Base-by-base conservation (phyloP, 2,329 filamentous ascomycete genomes). In the Xylariaceae sp. region DNA sequence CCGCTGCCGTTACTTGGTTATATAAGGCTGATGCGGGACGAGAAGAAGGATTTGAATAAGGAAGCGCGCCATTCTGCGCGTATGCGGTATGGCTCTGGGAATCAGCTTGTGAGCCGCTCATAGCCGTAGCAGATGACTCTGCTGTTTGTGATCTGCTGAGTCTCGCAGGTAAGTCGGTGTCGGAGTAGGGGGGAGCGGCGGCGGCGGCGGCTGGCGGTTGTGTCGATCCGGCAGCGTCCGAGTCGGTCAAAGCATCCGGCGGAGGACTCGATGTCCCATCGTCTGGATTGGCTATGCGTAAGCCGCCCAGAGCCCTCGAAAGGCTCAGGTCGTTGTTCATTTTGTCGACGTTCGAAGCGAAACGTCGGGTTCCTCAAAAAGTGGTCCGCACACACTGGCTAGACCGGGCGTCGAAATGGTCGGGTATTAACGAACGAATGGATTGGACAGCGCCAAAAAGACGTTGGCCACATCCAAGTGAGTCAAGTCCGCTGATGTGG, bases 271-370 rank as follows among this genome's bases (percentile, higher is more conserved):
- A 59, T 34, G 62, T 64, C 50, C 79, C 76, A 68, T 93, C 82
- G 69, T 96, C 90, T 41, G 91, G 91, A 66, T 97, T 98, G 57
- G 93, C 91, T 65, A 98, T 97, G 64, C 91, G 88, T 66, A 98
- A 74, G 59, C 91, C 91, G 60, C 93, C 93, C 60, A 97, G 78
- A 60, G 89, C 88, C 71, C 90, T 87, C 61, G 89, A 93, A 53
- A 97, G 81, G 68, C 87, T 95, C 64, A 95, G 72, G 72, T 95
- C 89, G 67, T 87, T 88, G 71, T 89, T 88, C 89, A 96, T 96
- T 65, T 62, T 49, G 38, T 35, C 29, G 33, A 38, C 34, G 17
- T 9, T 19, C 30, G 13, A 32, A 17, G 30, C 13, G 22, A 26
- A 26, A 26, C 22, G 22, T 3, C 11, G 22, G 22, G 22, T 26